Evolutionary conservation across 176 grass and related monocot species (phyloP).

Genomic region (Phoenix roebelenii): DNA sequence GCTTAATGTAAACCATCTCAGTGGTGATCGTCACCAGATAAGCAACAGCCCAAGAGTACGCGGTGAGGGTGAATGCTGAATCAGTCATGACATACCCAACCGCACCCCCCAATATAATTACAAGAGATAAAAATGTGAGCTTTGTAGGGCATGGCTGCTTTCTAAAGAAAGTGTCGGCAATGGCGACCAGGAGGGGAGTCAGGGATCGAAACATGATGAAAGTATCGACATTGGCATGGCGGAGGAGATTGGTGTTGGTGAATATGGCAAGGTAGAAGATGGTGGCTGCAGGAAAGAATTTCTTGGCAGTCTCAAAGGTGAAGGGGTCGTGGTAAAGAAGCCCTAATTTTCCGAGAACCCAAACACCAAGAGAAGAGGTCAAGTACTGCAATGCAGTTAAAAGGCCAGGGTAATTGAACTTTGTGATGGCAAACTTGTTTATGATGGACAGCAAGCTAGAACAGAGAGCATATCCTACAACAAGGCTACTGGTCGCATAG

Average conservation of each 20-base stretch:
- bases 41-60: conserved; percentile 72
- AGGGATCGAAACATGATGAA: conserved; percentile 82
- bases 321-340: conserved; percentile 60
- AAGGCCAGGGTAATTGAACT: conserved; percentile 70
- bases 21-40: conserved; percentile 77
- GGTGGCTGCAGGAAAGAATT: conserved; percentile 54
- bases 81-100: conserved; percentile 77
- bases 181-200: conserved; percentile 72
- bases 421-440: conserved; percentile 83
- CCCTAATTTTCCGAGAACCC: conserved; percentile 61
- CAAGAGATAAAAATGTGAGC: conserved; percentile 72
- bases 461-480: conserved; percentile 73
- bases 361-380: conserved; percentile 57
- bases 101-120: conserved; percentile 61
- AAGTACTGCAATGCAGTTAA: conserved; percentile 63
- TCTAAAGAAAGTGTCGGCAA: conserved; percentile 65
- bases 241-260: conserved; percentile 79
- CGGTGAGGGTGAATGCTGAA: conserved; percentile 63
- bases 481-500: conserved; percentile 59
- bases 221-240: conserved; percentile 75
- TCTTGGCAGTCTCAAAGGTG: conserved; percentile 67
- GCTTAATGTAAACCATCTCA: conserved; percentile 93
- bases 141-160: conserved; percentile 72
- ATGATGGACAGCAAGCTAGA: conserved; percentile 82
- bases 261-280: conserved; percentile 93